A percentile compares a stretch with the other conserved stretches of the same genome.
These are phyloP conservation scores for Pseudocercospora eumusae DNA, from an alignment of 2,329 filamentous ascomycete species.

Conservation along the genomic window DNA sequence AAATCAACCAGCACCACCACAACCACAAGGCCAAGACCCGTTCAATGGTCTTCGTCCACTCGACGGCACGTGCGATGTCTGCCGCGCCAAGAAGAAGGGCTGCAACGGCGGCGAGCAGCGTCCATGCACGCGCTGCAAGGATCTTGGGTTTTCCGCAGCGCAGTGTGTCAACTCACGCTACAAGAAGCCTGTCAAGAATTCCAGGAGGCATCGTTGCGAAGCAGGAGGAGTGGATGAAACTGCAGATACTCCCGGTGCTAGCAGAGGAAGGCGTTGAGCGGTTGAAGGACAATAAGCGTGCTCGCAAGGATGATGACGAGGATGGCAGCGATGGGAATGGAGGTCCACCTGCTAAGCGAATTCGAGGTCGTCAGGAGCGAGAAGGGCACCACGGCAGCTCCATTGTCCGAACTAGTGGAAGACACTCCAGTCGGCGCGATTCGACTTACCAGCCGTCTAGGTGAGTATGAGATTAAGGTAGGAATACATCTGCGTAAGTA, in stretches of 20 bases:
- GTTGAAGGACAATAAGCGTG: background rate
- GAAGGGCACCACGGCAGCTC: too few species aligned
- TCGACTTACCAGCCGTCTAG: too few species aligned
- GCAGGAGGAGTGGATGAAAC: too few species aligned
- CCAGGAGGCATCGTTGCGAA: too few species aligned
- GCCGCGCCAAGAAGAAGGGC: background rate
- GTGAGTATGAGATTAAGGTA: too few species aligned
- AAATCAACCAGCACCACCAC: background rate
- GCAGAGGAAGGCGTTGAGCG: too few species aligned
- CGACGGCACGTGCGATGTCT: background rate
- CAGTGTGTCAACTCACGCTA: background rate
- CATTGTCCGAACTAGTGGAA: too few species aligned
- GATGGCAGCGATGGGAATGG: background rate
- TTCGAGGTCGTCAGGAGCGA: background rate
- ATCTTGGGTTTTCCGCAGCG: background rate
- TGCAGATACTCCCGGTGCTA: too few species aligned
- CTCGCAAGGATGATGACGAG: background rate
- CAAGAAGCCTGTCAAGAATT: too few species aligned
- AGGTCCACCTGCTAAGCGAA: background rate
- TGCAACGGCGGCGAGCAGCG: background rate
- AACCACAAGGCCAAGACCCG: background rate
- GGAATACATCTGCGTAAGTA: too few species aligned
- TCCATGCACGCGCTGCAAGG: background rate
- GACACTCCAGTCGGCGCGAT: too few species aligned
- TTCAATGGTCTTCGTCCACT: background rate